These are phyloP conservation scores for Citrullus colocynthis DNA, from an alignment of 306 rosid species.

Conservation along the genomic window DNA sequence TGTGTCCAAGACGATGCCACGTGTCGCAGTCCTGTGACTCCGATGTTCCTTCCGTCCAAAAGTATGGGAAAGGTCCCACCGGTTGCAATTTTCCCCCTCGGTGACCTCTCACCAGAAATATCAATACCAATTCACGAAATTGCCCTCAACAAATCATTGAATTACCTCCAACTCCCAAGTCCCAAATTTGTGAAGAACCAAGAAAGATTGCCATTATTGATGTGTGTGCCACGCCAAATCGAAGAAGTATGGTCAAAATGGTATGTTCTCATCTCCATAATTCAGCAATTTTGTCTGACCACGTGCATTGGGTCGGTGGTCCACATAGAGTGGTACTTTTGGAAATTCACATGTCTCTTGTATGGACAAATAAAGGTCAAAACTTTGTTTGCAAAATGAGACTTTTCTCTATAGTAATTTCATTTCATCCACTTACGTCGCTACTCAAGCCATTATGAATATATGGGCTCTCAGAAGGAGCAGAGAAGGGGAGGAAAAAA, in stretches of 20 bases:
- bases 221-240: not conserved
- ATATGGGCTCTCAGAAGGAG: not conserved
- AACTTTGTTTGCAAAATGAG: conserved; percentile 15
- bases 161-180: not conserved
- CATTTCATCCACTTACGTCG: conserved; percentile 72
- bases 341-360: not conserved
- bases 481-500: not conserved
- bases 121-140: not conserved
- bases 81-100: not conserved
- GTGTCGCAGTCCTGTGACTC: not conserved
- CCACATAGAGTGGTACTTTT: not conserved
- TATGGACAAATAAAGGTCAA: conserved; percentile 14
- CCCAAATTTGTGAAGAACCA: not conserved
- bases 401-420: conserved; percentile 24
- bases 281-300: not conserved
- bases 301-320: not conserved
- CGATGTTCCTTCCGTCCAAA: not conserved
- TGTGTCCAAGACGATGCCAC: conserved; percentile 10
- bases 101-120: not conserved
- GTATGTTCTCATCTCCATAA: not conserved
- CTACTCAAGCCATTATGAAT: conserved; percentile 20
- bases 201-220: not conserved
- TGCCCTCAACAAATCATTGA: not conserved
- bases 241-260: not conserved
- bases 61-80: conserved; percentile 11